Evolutionary conservation across 2,329 filamentous ascomycete genomes (phyloP), one percentile per base, ranked within the genome.

Genomic region (Helminthosporium solani): DNA sequence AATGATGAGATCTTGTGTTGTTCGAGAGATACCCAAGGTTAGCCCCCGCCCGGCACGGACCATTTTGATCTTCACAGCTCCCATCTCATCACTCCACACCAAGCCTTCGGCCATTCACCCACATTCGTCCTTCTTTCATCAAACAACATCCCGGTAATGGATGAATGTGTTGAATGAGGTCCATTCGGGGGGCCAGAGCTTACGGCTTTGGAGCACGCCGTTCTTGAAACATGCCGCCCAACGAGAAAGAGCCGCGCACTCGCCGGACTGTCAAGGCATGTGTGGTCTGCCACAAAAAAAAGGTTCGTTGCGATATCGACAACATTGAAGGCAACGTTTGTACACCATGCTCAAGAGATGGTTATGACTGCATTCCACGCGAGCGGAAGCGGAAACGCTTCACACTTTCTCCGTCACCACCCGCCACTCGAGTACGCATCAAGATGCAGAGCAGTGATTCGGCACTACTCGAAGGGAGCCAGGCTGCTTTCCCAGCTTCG

Each of bases 241-340:
- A 49, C 16, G 46, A 55, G 28, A 57, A 55, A 36, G 48, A 53
- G 19, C 53, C 49, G 33, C 57, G 58, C 37, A 44, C 52, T 37
- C 60, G 61, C 33, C 53, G 63, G 35, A 64, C 64, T 8, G 54
- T 64, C 40, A 64, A 67, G 41, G 68, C 69, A 23, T 73, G 71
- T 53, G 69, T 73, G 39, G 72, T 72, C 44, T 73, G 71, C 46
- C 70, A 73, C 52, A 74, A 73, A 55, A 70, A 68, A 52, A 74
- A 74, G 60, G 66, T 73, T 30, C 54, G 58, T 31, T 62, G 52
- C 45, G 53, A 56, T 35, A 53, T 63, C 43, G 56, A 67, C 33
- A 49, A 60, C 20, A 56, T 63, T 1, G 60, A 65, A 35, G 65
- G 68, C 23, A 64, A 64, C n/a, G 52, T 61, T n/a, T 72, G 70